Percentiles rank a stretch among this genome's conserved stretches.
These are phyloP conservation scores for Penicillium sp. DNA, from an alignment of 2,329 filamentous ascomycete species.

Conservation along the genomic window DNA sequence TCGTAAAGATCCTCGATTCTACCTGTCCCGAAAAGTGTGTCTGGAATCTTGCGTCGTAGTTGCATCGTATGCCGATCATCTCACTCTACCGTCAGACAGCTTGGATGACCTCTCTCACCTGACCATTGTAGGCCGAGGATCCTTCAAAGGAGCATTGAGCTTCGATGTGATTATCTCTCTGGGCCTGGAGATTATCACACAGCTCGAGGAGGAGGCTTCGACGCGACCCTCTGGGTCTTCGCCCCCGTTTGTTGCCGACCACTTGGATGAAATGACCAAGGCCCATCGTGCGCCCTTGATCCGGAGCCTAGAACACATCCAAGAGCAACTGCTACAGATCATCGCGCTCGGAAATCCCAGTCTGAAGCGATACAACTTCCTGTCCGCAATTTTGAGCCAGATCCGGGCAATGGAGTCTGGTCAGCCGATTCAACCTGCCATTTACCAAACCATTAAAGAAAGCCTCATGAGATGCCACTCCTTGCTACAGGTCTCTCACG, in stretches of 20 bases:
- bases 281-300: background rate
- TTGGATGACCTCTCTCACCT: too few relatives aligned
- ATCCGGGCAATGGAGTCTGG: slow-evolving; percentile 17
- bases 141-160: too few relatives aligned
- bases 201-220: background rate
- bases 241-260: background rate
- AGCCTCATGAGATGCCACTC: background rate
- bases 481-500: background rate
- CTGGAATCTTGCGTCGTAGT: too few relatives aligned
- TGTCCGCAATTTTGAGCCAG: slow-evolving; percentile 15
- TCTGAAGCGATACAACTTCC: slow-evolving; percentile 17
- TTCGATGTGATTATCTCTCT: too few relatives aligned
- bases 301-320: background rate
- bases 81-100: too few relatives aligned
- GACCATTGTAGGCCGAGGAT: too few relatives aligned
- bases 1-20: too few relatives aligned
- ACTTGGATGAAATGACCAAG: background rate
- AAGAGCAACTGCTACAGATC: background rate
- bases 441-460: slow-evolving; percentile 14
- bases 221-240: background rate
- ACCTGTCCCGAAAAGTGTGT: too few relatives aligned
- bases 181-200: too few relatives aligned
- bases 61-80: too few relatives aligned
- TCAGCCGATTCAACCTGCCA: slow-evolving; percentile 3
- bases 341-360: slow-evolving; percentile 8